phyloP scores from a whole-genome alignment of 108 stramenopile genomes.

The Heterococcus sp. region DNA sequence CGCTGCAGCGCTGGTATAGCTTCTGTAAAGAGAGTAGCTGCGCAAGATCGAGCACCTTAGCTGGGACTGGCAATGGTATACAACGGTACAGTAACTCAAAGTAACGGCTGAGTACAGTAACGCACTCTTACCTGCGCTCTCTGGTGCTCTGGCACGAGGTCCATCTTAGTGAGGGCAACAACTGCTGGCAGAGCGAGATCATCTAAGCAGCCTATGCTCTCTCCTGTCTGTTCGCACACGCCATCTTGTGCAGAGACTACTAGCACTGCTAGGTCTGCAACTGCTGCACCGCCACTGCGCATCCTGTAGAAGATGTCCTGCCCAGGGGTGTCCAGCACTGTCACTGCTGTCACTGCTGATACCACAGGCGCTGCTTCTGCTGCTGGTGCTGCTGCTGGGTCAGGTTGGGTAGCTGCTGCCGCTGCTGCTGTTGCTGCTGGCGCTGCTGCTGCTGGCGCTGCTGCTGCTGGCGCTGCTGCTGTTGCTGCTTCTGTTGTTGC shows the following conservation, averaged over 20 bases:
- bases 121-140: not conserved
- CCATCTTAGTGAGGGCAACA: conserved; percentile 40
- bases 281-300: conserved; percentile 24
- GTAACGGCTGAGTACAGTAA: too few relatives aligned
- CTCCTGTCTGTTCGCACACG: conserved; percentile 36
- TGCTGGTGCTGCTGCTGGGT: not conserved
- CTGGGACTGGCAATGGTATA: not conserved
- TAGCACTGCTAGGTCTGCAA: conserved; percentile 28
- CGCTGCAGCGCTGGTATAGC: not conserved
- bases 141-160: conserved; percentile 11
- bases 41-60: not conserved
- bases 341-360: not conserved
- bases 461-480: not conserved
- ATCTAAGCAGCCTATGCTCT: conserved; percentile 42
- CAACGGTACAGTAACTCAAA: not conserved
- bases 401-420: not conserved
- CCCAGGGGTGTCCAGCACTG: conserved; percentile 35
- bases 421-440: not conserved
- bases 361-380: not conserved
- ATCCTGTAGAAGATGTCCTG: conserved; percentile 45
- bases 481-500: not conserved
- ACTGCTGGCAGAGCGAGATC: conserved; percentile 35
- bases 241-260: conserved; percentile 42
- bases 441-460: not conserved
- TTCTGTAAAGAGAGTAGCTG: not conserved